These are phyloP conservation scores for Lentithecium fluviatile DNA, from an alignment of 495 filamentous ascomycete species.

Conservation along the genomic window DNA sequence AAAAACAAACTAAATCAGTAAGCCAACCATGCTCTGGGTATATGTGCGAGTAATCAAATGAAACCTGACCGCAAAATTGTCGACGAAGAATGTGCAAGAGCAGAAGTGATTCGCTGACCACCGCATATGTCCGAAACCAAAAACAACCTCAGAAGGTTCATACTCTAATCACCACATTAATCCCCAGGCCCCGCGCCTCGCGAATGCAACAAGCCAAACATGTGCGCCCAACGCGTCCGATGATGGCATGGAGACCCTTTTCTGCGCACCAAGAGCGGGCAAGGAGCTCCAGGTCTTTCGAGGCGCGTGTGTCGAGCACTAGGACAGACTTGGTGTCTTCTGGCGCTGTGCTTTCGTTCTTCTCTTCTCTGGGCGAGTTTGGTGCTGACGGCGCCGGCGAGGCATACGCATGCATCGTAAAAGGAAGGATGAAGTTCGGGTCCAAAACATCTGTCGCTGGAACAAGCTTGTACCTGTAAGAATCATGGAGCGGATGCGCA, in stretches of 20 bases:
- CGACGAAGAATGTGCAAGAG: too few relatives aligned
- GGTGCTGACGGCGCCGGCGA: neutral
- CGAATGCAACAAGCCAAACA: constrained; percentile 43
- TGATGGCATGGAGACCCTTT: constrained; percentile 38
- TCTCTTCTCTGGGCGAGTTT: neutral
- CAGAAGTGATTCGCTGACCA: neutral
- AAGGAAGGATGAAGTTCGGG: constrained; percentile 14
- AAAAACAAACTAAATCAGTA: too few relatives aligned
- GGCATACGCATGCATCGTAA: neutral
- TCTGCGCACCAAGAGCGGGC: constrained; percentile 44
- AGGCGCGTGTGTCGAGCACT: constrained; percentile 40
- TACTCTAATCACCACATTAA: constrained; percentile 39
- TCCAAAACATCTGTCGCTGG: constrained; percentile 32
- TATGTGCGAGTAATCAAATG: too few relatives aligned
- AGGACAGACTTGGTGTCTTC: constrained; percentile 24
- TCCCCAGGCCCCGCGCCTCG: constrained; percentile 39
- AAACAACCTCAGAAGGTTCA: constrained; percentile 1
- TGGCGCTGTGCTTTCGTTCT: neutral
- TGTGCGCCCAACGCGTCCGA: constrained; percentile 41
- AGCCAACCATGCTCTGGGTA: too few relatives aligned
- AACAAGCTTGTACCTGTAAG: constrained; percentile 36
- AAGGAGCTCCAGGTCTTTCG: constrained; percentile 37
- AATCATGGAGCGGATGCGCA: constrained; percentile 41
- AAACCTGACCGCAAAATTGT: too few relatives aligned
- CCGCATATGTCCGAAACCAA: too few relatives aligned